Base-by-base conservation (phyloP, 192 early-diverging fungal genomes). In the Spinellus fusiger region DNA sequence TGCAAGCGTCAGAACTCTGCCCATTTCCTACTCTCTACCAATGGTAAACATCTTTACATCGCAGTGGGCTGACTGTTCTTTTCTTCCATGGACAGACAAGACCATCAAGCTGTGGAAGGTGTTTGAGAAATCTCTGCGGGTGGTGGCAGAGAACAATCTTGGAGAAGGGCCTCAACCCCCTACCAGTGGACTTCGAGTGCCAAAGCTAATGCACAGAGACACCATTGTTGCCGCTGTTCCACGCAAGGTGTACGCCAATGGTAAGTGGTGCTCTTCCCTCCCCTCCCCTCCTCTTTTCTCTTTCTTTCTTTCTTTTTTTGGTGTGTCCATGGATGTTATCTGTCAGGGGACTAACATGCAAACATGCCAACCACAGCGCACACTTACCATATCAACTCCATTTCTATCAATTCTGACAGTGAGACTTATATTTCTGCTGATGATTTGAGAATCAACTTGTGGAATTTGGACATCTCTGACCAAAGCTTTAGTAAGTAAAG, bases 81-180 rank as follows among this genome's bases (percentile, higher is more conserved):
- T 40, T 59, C 37, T 61, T 9, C 33, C 15, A 26, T 20, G 26
- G 56, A 10, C 64, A 89, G 93, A 95, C 77, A 95, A 95, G 73
- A 95, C 93, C 28, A 90, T 95, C 75, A 95, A 95, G 74, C 81
- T 95, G 49, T 95, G 93, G 93, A 95, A 95, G 72, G 83, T 95
- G 15, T 93, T 88, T 77, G 92, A 95, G 69, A 93, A 93, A 68
- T 82, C 86, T 5, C 78, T 93, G 64, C 93, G 94, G 68, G 81
- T 92, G 10, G 89, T 93, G 23, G 76, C 92, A 0, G 93, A 95
- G 69, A 92, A 81, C 54, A 93, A 91, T 75, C 71, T 90, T 20
- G 77, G 78, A 15, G 82, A 89, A 33, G 82, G 83, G 22, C 64
- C 73, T 27, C 78, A 71, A 57, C 77, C 74, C 29, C 52, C 55